Evolutionary conservation across 2,329 filamentous ascomycete genomes (phyloP).

Genomic region (Sphaerostilbella broomeana): DNA sequence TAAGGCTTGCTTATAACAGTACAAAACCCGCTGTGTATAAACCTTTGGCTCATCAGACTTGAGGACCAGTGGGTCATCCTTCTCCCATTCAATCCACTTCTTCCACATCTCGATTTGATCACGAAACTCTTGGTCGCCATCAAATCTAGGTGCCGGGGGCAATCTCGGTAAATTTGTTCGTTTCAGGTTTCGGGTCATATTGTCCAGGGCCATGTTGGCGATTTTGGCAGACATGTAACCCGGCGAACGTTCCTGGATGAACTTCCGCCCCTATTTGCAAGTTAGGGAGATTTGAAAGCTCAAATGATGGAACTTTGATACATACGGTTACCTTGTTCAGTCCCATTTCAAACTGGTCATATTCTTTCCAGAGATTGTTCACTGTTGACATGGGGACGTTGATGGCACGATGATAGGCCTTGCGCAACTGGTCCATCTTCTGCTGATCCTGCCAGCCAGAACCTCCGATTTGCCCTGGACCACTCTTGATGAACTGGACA

Average conservation of each 20-base stretch:
- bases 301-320: conserved; percentile 9
- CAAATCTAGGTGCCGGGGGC: conserved; percentile 77
- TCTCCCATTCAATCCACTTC: conserved; percentile 92
- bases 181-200: conserved; percentile 69
- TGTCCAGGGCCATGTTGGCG: conserved; percentile 83
- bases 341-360: conserved; percentile 91
- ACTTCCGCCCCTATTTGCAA: conserved; percentile 71
- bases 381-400: conserved; percentile 78
- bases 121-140: conserved; percentile 77
- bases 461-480: conserved; percentile 79
- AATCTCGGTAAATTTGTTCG: conserved; percentile 74
- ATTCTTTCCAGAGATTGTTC: conserved; percentile 90
- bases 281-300: conserved; percentile 11
- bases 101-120: conserved; percentile 87
- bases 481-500: conserved; percentile 83
- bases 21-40: conserved; percentile 74
- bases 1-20: conserved; percentile 86
- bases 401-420: conserved; percentile 86
- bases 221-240: conserved; percentile 94
- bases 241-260: conserved; percentile 85
- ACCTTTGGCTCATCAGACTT: conserved; percentile 70
- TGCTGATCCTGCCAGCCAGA: conserved; percentile 93
- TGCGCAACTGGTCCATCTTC: conserved; percentile 91
- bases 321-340: conserved; percentile 85
- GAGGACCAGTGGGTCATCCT: conserved; percentile 81